These are phyloP conservation scores for Fusarium mundagurra DNA, from an alignment of 2,329 filamentous ascomycete species.

Conservation along the genomic window DNA sequence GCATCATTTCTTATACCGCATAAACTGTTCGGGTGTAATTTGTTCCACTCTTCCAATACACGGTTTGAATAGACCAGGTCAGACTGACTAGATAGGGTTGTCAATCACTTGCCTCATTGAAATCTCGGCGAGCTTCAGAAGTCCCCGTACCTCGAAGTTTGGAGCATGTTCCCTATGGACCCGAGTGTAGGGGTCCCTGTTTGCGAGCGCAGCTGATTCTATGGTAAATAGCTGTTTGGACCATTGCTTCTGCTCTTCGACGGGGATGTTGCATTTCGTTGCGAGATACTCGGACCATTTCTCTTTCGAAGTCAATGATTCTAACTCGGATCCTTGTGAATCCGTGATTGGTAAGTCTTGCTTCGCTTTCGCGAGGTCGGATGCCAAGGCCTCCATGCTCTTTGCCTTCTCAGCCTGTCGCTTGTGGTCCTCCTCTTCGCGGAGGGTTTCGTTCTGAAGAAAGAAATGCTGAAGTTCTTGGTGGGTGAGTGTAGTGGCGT, in stretches of 20 bases:
- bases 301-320: neutral
- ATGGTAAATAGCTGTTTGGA: neutral
- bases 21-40: neutral
- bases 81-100: neutral
- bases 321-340: neutral
- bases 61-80: neutral
- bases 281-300: neutral
- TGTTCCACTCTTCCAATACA: neutral
- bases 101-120: fast-evolving
- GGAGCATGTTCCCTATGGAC: fast-evolving
- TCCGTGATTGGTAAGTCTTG: neutral
- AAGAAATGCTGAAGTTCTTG: neutral
- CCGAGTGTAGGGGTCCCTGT: neutral
- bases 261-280: neutral
- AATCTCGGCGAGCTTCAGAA: neutral
- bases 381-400: neutral
- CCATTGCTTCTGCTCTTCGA: neutral
- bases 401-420: neutral
- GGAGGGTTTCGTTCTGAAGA: neutral
- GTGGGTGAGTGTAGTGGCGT: neutral
- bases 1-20: neutral
- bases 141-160: neutral
- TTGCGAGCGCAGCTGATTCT: no score
- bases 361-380: neutral
- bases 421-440: neutral